phyloP scores from a whole-genome alignment of 148 eudicot genomes.

The Salicornia ramosissima region DNA sequence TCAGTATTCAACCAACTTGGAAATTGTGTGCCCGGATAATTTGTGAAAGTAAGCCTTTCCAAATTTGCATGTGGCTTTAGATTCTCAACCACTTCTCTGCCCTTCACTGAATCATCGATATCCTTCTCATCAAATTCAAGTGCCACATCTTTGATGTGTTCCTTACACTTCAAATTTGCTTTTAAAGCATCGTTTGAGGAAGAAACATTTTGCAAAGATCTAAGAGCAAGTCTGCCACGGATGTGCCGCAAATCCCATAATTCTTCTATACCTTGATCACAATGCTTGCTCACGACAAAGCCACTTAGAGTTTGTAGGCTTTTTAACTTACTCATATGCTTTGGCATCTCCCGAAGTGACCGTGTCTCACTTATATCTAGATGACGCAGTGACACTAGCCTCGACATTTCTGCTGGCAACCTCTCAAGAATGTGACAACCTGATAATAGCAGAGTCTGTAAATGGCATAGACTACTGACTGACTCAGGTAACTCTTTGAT shows the following conservation, averaged over 20 bases:
- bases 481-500: conserved; percentile 7
- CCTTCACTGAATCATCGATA: conserved; percentile 6
- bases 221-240: conserved; percentile 3
- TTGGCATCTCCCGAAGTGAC: conserved; percentile 6
- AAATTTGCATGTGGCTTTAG: neutral
- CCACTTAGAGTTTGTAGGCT: conserved; percentile 6
- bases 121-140: neutral
- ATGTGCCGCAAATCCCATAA: conserved; percentile 2
- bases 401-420: neutral
- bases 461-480: conserved; percentile 5
- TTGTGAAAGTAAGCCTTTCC: neutral
- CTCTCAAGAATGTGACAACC: neutral
- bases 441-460: conserved; percentile 11
- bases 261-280: neutral
- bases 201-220: conserved; percentile 9
- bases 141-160: neutral
- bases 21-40: neutral
- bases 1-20: neutral
- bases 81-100: neutral
- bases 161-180: neutral
- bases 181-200: neutral
- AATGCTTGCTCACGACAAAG: conserved; percentile 6
- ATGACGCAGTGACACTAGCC: conserved; percentile 1
- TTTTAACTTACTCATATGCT: conserved; percentile 1
- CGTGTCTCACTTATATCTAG: conserved; percentile 4